phyloP scores from a whole-genome alignment of 2,329 filamentous ascomycete genomes.

The Acarospora socialis region DNA sequence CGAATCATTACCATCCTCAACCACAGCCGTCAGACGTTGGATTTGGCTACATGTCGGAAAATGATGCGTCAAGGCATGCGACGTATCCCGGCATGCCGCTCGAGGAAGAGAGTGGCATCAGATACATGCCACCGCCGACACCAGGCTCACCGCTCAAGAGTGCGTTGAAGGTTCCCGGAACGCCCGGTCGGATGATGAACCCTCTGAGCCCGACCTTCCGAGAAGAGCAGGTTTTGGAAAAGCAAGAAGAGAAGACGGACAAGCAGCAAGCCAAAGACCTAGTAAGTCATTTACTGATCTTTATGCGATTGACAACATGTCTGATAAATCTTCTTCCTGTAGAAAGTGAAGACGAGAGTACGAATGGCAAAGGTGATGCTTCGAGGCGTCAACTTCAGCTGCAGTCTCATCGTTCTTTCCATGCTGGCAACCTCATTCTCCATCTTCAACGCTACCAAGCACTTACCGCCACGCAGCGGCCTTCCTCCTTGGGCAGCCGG shows the following conservation, averaged over 20 bases:
- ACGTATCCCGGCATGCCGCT: conserved; percentile 31
- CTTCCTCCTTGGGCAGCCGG: conserved; percentile 71
- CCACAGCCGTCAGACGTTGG: conserved; percentile 72
- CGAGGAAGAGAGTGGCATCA: conserved; percentile 36
- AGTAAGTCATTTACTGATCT: conserved; percentile 41
- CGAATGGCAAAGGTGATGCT: conserved; percentile 88
- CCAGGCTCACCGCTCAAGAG: conserved; percentile 76
- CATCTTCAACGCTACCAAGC: conserved; percentile 81
- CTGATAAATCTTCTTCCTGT: no score
- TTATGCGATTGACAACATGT: conserved; percentile 25
- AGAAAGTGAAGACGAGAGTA: conserved; percentile 89
- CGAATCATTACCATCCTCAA: conserved; percentile 34
- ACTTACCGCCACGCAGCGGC: conserved; percentile 59
- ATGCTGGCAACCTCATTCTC: conserved; percentile 79
- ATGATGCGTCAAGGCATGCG: conserved; percentile 35
- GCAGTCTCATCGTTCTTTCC: conserved; percentile 82
- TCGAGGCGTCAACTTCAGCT: conserved; percentile 93
- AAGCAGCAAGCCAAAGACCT: conserved; percentile 77
- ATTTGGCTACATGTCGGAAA: conserved; percentile 71
- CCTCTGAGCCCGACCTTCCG: conserved; percentile 82
- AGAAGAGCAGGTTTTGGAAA: conserved; percentile 77
- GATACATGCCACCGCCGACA: conserved; percentile 47
- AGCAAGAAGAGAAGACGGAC: conserved; percentile 66
- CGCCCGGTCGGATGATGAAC: conserved; percentile 60
- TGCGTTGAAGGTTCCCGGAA: conserved; percentile 76